Percentiles rank a stretch among this genome's conserved stretches.
Evolutionary conservation across 2,329 filamentous ascomycete genomes (phyloP).

Genomic region (Xylaria sp.): DNA sequence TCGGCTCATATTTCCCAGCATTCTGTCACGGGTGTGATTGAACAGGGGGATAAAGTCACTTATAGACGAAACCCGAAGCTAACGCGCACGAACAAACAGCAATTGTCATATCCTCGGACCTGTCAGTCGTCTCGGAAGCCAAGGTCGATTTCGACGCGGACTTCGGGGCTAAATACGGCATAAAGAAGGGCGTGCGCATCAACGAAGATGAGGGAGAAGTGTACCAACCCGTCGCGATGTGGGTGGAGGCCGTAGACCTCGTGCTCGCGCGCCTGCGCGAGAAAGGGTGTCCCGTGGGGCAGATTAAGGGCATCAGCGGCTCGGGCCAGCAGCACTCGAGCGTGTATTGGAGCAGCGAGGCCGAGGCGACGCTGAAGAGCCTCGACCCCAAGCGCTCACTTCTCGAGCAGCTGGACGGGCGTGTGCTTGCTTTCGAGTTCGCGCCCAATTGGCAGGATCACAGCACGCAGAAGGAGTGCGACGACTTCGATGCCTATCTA

Average conservation of each 20-base stretch:
- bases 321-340: slow-evolving; percentile 98
- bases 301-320: slow-evolving; percentile 82
- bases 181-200: slow-evolving; percentile 85
- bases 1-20: neutral
- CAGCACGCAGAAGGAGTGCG: slow-evolving; percentile 90
- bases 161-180: slow-evolving; percentile 72
- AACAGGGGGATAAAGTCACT: neutral
- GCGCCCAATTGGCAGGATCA: slow-evolving; percentile 98
- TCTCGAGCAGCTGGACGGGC: slow-evolving; percentile 70
- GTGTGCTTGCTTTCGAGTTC: slow-evolving; percentile 80
- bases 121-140: slow-evolving; percentile 80
- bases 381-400: slow-evolving; percentile 68
- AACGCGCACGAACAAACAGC: slow-evolving; percentile 51
- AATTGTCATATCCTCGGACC: slow-evolving; percentile 81
- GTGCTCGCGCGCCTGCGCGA: slow-evolving; percentile 76
- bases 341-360: slow-evolving; percentile 84
- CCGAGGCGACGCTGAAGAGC: slow-evolving; percentile 65
- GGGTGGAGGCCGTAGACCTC: slow-evolving; percentile 89
- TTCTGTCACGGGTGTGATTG: neutral
- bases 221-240: slow-evolving; percentile 90
- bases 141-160: slow-evolving; percentile 96
- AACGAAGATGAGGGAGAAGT: slow-evolving; percentile 86
- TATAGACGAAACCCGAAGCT: slow-evolving; percentile 4
- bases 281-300: slow-evolving; percentile 72
- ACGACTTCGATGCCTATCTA: slow-evolving; percentile 78